A percentile compares a stretch with the other conserved stretches of the same genome.
Conservation (phyloP, 2,329 filamentous ascomycete species). For the Epicoccum sorghinum region DNA sequence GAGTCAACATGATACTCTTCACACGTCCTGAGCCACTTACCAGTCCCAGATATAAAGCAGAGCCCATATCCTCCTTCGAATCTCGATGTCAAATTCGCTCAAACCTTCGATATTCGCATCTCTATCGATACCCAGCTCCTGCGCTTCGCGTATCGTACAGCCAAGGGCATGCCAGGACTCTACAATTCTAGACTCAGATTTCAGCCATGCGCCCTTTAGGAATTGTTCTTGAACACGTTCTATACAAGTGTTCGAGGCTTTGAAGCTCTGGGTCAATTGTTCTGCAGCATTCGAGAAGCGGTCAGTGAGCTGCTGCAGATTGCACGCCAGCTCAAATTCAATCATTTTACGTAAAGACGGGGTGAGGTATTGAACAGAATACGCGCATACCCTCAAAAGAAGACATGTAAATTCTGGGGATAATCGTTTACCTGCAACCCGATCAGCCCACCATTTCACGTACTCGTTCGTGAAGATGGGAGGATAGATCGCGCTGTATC, state of each 20-base stretch:
- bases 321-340: conserved; percentile 53
- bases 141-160: conserved; percentile 54
- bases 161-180: conserved; percentile 58
- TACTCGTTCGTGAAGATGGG: conserved; percentile 55
- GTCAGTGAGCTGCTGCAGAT: conserved; percentile 48
- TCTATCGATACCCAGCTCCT: conserved; percentile 57
- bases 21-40: conserved; percentile 33
- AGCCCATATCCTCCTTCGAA: conserved; percentile 55
- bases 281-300: conserved; percentile 53
- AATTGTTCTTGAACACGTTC: conserved; percentile 59
- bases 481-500: conserved; percentile 56
- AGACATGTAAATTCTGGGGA: conserved; percentile 56
- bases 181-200: conserved; percentile 55
- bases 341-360: conserved; percentile 48
- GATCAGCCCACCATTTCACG: conserved; percentile 54
- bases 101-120: conserved; percentile 43
- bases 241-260: conserved; percentile 53
- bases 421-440: conserved; percentile 42
- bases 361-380: conserved; percentile 53
- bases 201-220: conserved; percentile 55
- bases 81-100: conserved; percentile 56
- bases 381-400: conserved; percentile 55
- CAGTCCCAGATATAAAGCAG: conserved; percentile 58
- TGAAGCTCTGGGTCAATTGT: conserved; percentile 51
- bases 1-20: background rate